These are phyloP conservation scores for Populus pruinosa DNA, from an alignment of 345 rosid genomes.

Conservation along the genomic window DNA sequence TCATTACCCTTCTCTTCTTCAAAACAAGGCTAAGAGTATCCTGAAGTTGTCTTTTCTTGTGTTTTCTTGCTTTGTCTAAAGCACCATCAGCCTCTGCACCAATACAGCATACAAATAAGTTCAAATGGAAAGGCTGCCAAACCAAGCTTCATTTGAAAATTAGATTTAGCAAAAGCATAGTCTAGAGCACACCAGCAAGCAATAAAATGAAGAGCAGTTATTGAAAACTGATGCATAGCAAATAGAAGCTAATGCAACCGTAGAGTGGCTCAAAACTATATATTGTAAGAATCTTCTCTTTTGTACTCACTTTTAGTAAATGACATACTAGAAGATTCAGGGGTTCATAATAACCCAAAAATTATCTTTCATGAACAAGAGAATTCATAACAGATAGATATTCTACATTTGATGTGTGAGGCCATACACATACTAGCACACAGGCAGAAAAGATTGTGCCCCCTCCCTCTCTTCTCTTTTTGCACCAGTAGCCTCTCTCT, in stretches of 20 bases:
- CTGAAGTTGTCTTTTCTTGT: conserved; percentile 97
- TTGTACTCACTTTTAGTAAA: neutral
- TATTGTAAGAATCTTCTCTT: neutral
- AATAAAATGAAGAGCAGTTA: neutral
- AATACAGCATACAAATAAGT: conserved; percentile 20
- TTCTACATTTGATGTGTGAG: neutral
- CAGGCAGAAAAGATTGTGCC: neutral
- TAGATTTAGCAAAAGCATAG: neutral
- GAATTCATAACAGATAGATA: neutral
- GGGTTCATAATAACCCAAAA: neutral
- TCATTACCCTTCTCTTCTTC: conserved; percentile 89
- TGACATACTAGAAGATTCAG: neutral
- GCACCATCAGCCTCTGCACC: conserved; percentile 98
- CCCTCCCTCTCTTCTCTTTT: neutral
- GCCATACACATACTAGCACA: neutral
- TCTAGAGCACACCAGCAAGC: neutral
- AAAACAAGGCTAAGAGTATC: conserved; percentile 87
- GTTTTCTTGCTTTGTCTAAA: conserved; percentile 97
- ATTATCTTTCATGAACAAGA: neutral
- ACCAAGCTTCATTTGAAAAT: conserved; percentile 2
- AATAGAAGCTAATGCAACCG: neutral
- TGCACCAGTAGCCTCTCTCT: neutral
- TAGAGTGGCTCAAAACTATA: neutral
- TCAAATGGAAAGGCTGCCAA: conserved; percentile 4
- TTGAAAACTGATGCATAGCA: neutral